phyloP scores from a whole-genome alignment of 345 rosid species.

The Draba incana region DNA sequence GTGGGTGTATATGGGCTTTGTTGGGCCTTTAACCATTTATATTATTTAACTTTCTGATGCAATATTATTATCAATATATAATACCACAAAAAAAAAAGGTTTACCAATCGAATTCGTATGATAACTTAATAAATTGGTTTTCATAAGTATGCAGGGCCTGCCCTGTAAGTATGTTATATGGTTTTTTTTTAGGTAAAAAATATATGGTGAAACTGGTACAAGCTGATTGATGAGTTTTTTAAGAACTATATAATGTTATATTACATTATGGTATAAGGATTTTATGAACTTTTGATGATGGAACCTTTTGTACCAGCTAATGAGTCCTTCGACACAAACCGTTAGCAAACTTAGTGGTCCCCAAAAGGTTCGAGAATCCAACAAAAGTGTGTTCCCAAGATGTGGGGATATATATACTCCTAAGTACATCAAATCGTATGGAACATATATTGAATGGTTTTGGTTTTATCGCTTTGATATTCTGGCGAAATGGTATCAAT shows the following conservation, averaged over 20 bases:
- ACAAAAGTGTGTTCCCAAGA: neutral
- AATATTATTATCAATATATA: no score
- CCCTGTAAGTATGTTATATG: no score
- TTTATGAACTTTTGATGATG: constrained; percentile 26
- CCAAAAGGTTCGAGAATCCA: constrained; percentile 28
- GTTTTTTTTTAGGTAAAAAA: no score
- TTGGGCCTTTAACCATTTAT: constrained; percentile 20
- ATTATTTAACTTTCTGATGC: no score
- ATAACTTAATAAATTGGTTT: no score
- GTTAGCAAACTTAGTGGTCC: constrained; percentile 35
- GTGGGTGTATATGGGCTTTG: neutral
- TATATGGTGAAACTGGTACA: constrained; percentile 17
- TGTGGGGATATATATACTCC: neutral
- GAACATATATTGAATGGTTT: constrained; percentile 1
- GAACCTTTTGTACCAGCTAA: constrained; percentile 20
- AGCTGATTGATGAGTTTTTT: constrained; percentile 11
- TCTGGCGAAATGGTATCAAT: neutral
- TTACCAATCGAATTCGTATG: no score
- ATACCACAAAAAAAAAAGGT: no score
- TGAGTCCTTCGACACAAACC: constrained; percentile 10
- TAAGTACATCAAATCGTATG: constrained; percentile 4
- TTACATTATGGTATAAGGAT: constrained; percentile 2
- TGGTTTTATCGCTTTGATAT: neutral
- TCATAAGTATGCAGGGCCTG: no score
- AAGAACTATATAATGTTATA: neutral